phyloP scores from a whole-genome alignment of 2,329 filamentous ascomycete genomes.

The Cladophialophora bantiana region DNA sequence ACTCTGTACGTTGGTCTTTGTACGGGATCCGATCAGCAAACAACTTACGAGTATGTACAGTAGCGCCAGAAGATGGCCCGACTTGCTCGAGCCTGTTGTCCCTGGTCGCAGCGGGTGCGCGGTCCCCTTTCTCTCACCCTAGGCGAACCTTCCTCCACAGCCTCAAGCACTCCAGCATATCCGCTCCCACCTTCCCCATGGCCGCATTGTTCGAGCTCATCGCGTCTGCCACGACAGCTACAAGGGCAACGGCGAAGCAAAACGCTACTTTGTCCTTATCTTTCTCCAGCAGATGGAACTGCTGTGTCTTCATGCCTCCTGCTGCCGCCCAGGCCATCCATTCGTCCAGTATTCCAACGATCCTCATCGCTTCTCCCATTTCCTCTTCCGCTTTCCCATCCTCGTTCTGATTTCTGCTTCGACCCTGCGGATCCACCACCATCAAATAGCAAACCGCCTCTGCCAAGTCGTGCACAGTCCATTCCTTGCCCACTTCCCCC shows the following conservation, averaged over 20 bases:
- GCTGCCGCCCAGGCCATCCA: constrained; percentile 42
- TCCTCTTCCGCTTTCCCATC: constrained; percentile 7
- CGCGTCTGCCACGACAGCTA: constrained; percentile 39
- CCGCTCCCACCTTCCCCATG: constrained; percentile 37
- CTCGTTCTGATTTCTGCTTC: neutral
- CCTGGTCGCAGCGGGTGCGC: too few species aligned
- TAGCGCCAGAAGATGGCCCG: too few species aligned
- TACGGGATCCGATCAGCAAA: too few species aligned
- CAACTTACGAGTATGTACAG: too few species aligned
- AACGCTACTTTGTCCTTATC: constrained; percentile 40
- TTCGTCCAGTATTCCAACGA: constrained; percentile 41
- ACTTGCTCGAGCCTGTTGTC: too few species aligned
- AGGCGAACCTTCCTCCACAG: constrained; percentile 44
- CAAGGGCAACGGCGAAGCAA: constrained; percentile 42
- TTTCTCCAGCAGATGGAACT: constrained; percentile 39
- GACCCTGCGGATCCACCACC: constrained; percentile 37
- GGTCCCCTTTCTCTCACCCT: constrained; percentile 25
- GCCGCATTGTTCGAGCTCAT: constrained; percentile 26
- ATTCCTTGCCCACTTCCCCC: constrained; percentile 40
- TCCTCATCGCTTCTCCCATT: constrained; percentile 34
- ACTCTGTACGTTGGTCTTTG: too few species aligned
- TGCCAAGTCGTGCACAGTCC: constrained; percentile 38
- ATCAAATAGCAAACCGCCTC: constrained; percentile 43
- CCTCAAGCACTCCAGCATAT: constrained; percentile 44
- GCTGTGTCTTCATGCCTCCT: constrained; percentile 42